Evolutionary conservation across 306 rosid species (phyloP).

Genomic region (Cicer arietinum): DNA sequence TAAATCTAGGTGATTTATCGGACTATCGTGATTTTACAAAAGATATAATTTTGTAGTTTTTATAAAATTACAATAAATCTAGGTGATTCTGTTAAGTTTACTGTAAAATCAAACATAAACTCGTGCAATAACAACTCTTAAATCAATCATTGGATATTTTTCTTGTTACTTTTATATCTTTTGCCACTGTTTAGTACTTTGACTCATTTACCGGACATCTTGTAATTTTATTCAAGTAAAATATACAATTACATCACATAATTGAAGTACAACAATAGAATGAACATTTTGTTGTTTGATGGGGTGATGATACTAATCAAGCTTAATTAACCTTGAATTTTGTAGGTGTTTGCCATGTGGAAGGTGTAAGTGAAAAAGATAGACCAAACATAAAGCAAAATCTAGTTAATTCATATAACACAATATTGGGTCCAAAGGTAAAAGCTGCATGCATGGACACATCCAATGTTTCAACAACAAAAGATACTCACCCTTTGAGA

Average conservation of each 20-base stretch:
- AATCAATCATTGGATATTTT: neutral
- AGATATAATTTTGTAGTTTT: too few species aligned
- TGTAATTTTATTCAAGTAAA: constrained; percentile 14
- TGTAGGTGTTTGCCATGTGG: constrained; percentile 79
- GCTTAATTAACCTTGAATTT: constrained; percentile 28
- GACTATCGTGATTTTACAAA: too few species aligned
- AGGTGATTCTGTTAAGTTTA: too few species aligned
- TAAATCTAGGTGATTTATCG: too few species aligned
- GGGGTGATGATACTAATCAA: constrained; percentile 29
- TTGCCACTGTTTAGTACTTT: neutral
- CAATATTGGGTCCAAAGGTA: constrained; percentile 72
- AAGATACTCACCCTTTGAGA: constrained; percentile 32
- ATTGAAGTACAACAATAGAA: constrained; percentile 32
- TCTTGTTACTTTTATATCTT: constrained; percentile 19
- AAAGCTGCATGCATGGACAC: constrained; percentile 65
- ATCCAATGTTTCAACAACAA: constrained; percentile 44
- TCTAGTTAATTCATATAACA: constrained; percentile 75
- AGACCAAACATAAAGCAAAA: constrained; percentile 69
- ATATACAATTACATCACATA: constrained; percentile 9
- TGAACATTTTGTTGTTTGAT: constrained; percentile 7
- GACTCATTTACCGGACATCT: neutral
- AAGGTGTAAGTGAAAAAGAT: constrained; percentile 61
- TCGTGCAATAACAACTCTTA: neutral
- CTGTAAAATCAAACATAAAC: too few species aligned
- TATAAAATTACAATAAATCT: too few species aligned